phyloP scores from a whole-genome alignment of 148 eudicot genomes.

The Camellia sinensis region DNA sequence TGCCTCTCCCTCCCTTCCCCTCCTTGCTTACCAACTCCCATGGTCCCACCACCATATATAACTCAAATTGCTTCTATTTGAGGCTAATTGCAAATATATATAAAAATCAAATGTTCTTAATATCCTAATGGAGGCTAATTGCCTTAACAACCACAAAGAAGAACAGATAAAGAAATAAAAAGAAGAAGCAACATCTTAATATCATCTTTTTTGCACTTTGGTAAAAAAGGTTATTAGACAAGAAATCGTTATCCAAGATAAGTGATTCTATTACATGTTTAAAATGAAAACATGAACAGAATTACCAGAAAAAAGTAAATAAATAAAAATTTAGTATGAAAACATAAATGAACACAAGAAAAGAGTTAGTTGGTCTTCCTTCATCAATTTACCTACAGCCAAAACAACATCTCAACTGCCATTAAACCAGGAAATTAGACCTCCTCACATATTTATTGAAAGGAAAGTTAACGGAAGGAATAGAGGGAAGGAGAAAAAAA shows the following conservation, averaged over 20 bases:
- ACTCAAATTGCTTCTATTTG: not conserved
- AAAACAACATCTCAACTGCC: slow-evolving; percentile 44
- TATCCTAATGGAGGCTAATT: not conserved
- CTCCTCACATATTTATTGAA: not conserved
- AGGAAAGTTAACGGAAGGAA: not conserved
- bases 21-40: not conserved
- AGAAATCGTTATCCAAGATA: not conserved
- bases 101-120: too few relatives aligned
- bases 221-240: not conserved
- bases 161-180: not conserved
- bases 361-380: slow-evolving; percentile 30
- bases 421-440: not conserved
- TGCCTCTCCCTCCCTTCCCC: not conserved
- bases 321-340: too few relatives aligned
- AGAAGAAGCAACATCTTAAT: too few relatives aligned
- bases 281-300: not conserved
- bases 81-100: not conserved
- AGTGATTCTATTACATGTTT: not conserved
- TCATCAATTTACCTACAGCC: slow-evolving; percentile 40
- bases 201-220: not conserved
- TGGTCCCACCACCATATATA: too few relatives aligned
- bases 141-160: not conserved
- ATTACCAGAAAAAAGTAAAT: too few relatives aligned
- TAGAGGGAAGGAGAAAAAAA: not conserved
- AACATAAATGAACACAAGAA: not conserved